A percentile compares a stretch with the other conserved stretches of the same genome.
phyloP scores from a whole-genome alignment of 2,329 filamentous ascomycete species.

The Aaosphaeria arxii region DNA sequence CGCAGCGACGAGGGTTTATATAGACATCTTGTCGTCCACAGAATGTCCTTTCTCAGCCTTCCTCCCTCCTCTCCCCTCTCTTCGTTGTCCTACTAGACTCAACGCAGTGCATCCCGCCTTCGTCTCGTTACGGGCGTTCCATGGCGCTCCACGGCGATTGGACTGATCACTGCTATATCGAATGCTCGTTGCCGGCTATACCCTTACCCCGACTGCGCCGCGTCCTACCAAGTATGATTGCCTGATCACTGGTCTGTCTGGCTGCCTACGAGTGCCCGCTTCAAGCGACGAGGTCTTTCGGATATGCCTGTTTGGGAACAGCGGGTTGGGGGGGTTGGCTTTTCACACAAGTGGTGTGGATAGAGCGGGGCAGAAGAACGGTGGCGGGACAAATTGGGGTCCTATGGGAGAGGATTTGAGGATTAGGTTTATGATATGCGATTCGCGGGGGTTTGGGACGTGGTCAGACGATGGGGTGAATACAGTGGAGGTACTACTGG shows the following conservation, averaged over 20 bases:
- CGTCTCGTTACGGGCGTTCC: neutral
- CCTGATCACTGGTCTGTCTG: too few relatives aligned
- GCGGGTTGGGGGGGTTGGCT: too few relatives aligned
- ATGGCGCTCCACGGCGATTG: neutral
- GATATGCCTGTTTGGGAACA: too few relatives aligned
- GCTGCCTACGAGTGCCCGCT: too few relatives aligned
- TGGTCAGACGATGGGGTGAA: too few relatives aligned
- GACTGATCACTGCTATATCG: neutral
- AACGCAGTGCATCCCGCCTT: neutral
- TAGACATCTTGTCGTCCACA: neutral
- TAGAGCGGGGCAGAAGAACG: too few relatives aligned
- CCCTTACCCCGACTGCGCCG: neutral
- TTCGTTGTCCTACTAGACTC: neutral
- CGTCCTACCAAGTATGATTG: neutral
- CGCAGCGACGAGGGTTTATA: slow-evolving; percentile 2
- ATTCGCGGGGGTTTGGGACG: neutral
- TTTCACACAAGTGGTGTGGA: too few relatives aligned
- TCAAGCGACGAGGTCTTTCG: too few relatives aligned
- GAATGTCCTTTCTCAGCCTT: neutral
- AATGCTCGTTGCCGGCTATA: neutral
- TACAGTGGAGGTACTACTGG: too few relatives aligned
- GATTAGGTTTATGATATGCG: neutral
- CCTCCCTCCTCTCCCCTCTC: neutral
- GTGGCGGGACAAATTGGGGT: too few relatives aligned
- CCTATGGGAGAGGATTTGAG: neutral